phyloP scores from a whole-genome alignment of 106 monocot species.

The Dendrobium nobile region DNA sequence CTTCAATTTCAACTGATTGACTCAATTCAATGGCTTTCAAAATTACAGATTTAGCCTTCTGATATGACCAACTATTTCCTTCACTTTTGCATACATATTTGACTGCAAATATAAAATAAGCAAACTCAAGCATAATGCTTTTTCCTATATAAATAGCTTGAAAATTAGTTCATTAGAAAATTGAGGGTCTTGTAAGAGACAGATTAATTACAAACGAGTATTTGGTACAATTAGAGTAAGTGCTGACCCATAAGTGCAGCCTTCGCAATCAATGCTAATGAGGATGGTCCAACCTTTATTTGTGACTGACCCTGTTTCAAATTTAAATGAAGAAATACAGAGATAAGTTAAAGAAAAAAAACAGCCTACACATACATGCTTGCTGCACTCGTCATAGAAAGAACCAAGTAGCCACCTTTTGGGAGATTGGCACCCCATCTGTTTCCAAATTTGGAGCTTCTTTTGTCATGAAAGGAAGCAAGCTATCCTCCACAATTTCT shows the following conservation, averaged over 20 bases:
- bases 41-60: constrained; percentile 77
- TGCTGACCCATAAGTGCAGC: constrained; percentile 75
- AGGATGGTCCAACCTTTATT: constrained; percentile 73
- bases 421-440: constrained; percentile 61
- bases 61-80: constrained; percentile 51
- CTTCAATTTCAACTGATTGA: constrained; percentile 49
- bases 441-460: constrained; percentile 60
- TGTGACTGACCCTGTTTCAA: constrained; percentile 61
- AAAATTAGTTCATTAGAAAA: neutral
- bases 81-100: constrained; percentile 76
- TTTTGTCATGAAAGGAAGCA: constrained; percentile 69
- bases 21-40: constrained; percentile 76
- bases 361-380: neutral
- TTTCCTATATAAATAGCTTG: neutral
- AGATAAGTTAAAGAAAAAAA: neutral
- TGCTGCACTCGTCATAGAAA: neutral
- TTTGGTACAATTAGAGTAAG: neutral
- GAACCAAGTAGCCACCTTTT: constrained; percentile 42
- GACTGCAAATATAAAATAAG: constrained; percentile 27
- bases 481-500: constrained; percentile 65
- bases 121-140: constrained; percentile 1
- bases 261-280: constrained; percentile 80
- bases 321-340: constrained; percentile 5
- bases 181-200: neutral
- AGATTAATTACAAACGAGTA: neutral